phyloP scores from a whole-genome alignment of 805 yeast genomes.

The Hanseniaspora lachancei region DNA sequence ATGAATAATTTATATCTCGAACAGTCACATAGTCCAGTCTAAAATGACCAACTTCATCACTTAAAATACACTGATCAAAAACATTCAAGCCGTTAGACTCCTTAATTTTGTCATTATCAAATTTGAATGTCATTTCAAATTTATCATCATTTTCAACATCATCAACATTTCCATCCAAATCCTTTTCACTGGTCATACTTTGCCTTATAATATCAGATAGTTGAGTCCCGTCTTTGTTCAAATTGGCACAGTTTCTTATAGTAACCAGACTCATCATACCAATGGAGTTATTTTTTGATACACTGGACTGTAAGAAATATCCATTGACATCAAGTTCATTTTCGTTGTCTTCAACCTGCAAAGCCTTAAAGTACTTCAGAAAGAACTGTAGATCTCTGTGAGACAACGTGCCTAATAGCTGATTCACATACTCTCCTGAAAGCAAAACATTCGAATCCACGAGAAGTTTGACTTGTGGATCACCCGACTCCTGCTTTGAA shows the following conservation, averaged over 20 bases:
- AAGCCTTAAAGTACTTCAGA: slow-evolving; percentile 56
- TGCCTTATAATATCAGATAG: slow-evolving; percentile 42
- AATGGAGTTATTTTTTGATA: background rate
- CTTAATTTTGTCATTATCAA: background rate
- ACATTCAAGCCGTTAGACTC: slow-evolving; percentile 35
- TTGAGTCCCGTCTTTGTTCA: slow-evolving; percentile 34
- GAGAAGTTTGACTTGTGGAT: background rate
- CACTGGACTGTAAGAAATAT: slow-evolving; percentile 1
- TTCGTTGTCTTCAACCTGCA: slow-evolving; percentile 51
- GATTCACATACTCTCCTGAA: slow-evolving; percentile 21
- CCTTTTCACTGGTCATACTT: slow-evolving; percentile 40
- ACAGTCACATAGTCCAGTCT: slow-evolving; percentile 56
- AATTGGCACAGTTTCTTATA: slow-evolving; percentile 33
- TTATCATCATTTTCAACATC: slow-evolving; percentile 32
- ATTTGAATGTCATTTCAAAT: background rate
- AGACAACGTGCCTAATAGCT: slow-evolving; percentile 30
- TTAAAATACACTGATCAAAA: slow-evolving; percentile 55
- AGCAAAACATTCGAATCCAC: slow-evolving; percentile 31
- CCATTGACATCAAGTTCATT: slow-evolving; percentile 3
- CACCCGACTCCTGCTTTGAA: slow-evolving; percentile 22
- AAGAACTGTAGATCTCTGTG: slow-evolving; percentile 39
- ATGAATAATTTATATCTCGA: slow-evolving; percentile 34
- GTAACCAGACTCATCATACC: slow-evolving; percentile 19
- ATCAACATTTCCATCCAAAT: slow-evolving; percentile 48
- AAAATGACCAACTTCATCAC: slow-evolving; percentile 71